Conservation (phyloP, 2,329 filamentous ascomycete genomes). For the Graphilbum fragrans region DNA sequence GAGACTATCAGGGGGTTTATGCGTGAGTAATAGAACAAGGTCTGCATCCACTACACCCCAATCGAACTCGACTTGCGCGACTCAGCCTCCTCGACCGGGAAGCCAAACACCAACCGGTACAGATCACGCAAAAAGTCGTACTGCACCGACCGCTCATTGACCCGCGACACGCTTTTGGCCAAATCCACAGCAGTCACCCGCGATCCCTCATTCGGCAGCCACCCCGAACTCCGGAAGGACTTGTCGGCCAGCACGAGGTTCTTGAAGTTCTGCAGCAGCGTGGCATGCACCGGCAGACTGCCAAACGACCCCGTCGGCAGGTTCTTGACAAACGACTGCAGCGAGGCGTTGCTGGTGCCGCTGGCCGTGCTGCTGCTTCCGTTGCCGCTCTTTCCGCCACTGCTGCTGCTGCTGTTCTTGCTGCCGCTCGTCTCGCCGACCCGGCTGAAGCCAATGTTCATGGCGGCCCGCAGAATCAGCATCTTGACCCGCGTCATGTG, state of each 20-base stretch:
- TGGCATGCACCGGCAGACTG: constrained; percentile 53
- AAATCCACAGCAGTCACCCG: constrained; percentile 61
- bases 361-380: not conserved
- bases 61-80: constrained; percentile 53
- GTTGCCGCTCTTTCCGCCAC: not conserved
- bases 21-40: not conserved
- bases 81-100: constrained; percentile 66
- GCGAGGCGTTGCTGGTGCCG: constrained; percentile 27
- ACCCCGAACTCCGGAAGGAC: constrained; percentile 42
- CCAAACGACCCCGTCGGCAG: constrained; percentile 73
- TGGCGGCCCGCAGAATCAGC: constrained; percentile 72
- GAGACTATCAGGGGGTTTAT: too few relatives aligned
- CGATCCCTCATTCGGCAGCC: constrained; percentile 44
- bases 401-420: too few relatives aligned
- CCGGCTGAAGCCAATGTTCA: constrained; percentile 70
- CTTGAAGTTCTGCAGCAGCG: constrained; percentile 68
- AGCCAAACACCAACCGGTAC: constrained; percentile 75
- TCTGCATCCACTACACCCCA: constrained; percentile 31
- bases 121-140: constrained; percentile 74
- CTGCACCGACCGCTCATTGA: constrained; percentile 56
- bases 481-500: constrained; percentile 69
- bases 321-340: constrained; percentile 66
- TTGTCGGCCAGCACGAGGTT: constrained; percentile 65
- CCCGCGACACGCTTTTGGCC: constrained; percentile 65
- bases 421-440: too few relatives aligned